Evolutionary conservation across 768 basidiomycete genomes (phyloP), one percentile per base, ranked within the genome.

Genomic region (Cystobasidium tubakii): DNA sequence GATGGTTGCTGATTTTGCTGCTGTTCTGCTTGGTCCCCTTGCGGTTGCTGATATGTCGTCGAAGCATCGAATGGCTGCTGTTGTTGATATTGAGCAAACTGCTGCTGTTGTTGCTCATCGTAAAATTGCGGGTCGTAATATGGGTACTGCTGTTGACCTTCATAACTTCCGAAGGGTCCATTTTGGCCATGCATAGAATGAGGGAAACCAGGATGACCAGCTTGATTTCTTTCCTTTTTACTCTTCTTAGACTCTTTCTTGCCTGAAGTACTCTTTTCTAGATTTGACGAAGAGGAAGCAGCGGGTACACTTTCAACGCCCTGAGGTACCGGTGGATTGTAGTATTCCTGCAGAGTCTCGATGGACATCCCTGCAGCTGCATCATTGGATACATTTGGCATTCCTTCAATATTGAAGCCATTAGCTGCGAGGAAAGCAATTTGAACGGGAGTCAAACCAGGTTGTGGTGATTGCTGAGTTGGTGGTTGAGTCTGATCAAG

Each of bases 401-500:
- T 33, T 27, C 69, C 69, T 60, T 71, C 69, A 9, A 71, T 53
- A 29, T 46, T 25, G n/a, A 71, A 53, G 3, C 69, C 69, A 71
- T 71, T 71, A 15, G 50, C 54, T 2, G 21, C 34, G 1, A 71
- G 25, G 69, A 71, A 71, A 36, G 69, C 69, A 3, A 57, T 55
- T 55, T 71, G 69, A 23, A 44, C 25, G 1, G 69, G 31, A 27
- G 69, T 57, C 6, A 71, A 53, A 9, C 33, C 69, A 33, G 69
- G 54, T 31, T 36, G 39, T 9, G 66, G 36, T 67, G 66, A 53
- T 33, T 23, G 36, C 7, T 23, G 66, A 21, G 34, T 36, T 12
- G 63, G 21, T 4, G 63, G 6, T n/a, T 39, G 33, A 12, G 63
- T 21, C 39, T 9, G 57, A 60, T 34, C 57, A 17, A 34, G 57